phyloP scores from a whole-genome alignment of 306 rosid genomes.

The Pyrus communis region DNA sequence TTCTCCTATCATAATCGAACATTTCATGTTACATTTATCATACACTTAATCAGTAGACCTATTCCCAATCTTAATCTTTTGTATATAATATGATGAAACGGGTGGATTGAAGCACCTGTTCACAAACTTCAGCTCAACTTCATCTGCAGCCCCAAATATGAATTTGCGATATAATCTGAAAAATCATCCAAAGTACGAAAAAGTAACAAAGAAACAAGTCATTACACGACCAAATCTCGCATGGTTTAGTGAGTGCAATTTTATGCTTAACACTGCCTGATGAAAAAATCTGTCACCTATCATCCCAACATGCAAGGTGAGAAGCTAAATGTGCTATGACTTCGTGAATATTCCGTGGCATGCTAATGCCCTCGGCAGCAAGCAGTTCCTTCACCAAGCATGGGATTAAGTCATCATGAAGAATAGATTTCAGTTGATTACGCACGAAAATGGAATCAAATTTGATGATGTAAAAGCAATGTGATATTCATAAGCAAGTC shows the following conservation, averaged over 20 bases:
- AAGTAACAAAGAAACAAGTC: background rate
- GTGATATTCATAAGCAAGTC: no score
- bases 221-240: background rate
- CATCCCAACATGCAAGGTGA: conserved; percentile 66
- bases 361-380: conserved; percentile 40
- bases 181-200: background rate
- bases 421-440: background rate
- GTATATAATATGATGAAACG: background rate
- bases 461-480: background rate
- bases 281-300: conserved; percentile 32
- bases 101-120: conserved; percentile 12
- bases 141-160: conserved; percentile 23
- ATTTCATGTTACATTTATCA: background rate
- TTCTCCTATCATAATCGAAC: conserved; percentile 43
- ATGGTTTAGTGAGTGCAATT: background rate
- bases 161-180: conserved; percentile 19
- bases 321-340: conserved; percentile 49
- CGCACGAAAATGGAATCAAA: background rate
- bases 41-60: background rate
- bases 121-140: conserved; percentile 24
- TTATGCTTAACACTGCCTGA: no score
- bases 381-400: conserved; percentile 42
- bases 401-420: background rate
- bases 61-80: background rate
- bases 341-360: conserved; percentile 43